Base-by-base conservation (phyloP, 805 yeast genomes). In the Wickerhamomyces xylosicus region DNA sequence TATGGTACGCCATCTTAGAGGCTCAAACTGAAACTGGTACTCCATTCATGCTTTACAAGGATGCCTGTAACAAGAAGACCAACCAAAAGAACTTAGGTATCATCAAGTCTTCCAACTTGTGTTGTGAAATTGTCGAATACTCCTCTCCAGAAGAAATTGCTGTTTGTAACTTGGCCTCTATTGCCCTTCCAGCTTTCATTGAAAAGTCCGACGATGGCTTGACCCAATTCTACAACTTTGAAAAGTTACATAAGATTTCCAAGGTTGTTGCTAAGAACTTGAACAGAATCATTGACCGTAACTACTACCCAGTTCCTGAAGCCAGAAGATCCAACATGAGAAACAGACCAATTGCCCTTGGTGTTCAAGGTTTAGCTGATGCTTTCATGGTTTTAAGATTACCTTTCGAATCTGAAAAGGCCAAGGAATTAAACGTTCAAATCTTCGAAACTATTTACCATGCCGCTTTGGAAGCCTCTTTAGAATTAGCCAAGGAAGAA, bases 291-390 rank as follows among this genome's bases (percentile, higher is more conserved):
- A 90, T 90, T 42, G 97, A 90, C 64, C 74, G 80, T 46, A 85
- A 87, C 55, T 69, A 66, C 56, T 90, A 90, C 58, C 97, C 98
- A 4, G 79, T 85, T 19, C 74, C 70, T 38, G 82, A 76, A 47
- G 90, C 97, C 5, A 71, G 69, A 52, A 54, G 45, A 35, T 85
- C 96, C 15, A 90, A 92, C 61, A 63, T 74, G 69, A 77, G 77
- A 54, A 82, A 90, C 60, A 72, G 98, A 51, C 97, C 98, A 17
- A 75, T 90, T 52, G 97, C 97, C n/a, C 63, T 90, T 18, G 98
- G 98, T 49, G 96, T 90, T n/a, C 96, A 90, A 61, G 98, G 98
- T 42, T 68, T 90, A 39, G 96, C 97, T 21, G 97, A 90, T 60
- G 69, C 80, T 2, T 90, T 86, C 61, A 74, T 85, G 71, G 68